phyloP scores from a whole-genome alignment of 345 rosid species.

The Conringia planisiliqua region DNA sequence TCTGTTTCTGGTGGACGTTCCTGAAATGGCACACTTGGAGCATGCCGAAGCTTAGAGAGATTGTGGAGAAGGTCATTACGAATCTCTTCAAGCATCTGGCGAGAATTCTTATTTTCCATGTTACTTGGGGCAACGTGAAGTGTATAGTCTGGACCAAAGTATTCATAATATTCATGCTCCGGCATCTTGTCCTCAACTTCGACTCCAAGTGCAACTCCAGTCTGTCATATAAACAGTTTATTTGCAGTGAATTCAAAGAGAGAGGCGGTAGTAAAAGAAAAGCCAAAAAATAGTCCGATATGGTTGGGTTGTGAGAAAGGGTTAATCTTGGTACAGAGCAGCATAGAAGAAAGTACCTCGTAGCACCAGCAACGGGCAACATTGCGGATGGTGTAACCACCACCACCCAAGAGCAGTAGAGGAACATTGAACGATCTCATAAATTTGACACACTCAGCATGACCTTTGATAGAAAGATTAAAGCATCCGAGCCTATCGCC shows the following conservation, averaged over 20 bases:
- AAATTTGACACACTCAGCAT: conserved; percentile 66
- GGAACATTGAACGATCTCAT: conserved; percentile 83
- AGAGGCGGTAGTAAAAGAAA: background rate
- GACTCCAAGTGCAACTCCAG: conserved; percentile 72
- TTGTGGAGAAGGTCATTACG: conserved; percentile 74
- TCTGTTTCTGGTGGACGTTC: conserved; percentile 85
- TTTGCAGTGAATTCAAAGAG: background rate
- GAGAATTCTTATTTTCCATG: conserved; percentile 55
- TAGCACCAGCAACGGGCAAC: conserved; percentile 85
- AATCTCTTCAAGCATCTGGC: conserved; percentile 73
- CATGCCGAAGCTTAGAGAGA: conserved; percentile 93
- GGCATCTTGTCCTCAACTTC: conserved; percentile 84
- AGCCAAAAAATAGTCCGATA: background rate
- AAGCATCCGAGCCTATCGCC: conserved; percentile 75
- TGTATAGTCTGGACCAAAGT: conserved; percentile 73
- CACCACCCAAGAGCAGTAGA: conserved; percentile 61
- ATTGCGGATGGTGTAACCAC: conserved; percentile 71
- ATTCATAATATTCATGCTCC: conserved; percentile 71
- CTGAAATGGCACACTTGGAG: conserved; percentile 93
- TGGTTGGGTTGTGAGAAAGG: too few relatives aligned
- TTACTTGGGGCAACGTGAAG: conserved; percentile 55
- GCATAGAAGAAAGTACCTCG: conserved; percentile 50
- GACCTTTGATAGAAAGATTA: conserved; percentile 73
- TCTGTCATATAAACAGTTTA: conserved; percentile 34
- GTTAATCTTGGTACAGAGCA: too few relatives aligned